phyloP scores from a whole-genome alignment of 1,284 basidiomycete species.

The Prillingera fragicola region DNA sequence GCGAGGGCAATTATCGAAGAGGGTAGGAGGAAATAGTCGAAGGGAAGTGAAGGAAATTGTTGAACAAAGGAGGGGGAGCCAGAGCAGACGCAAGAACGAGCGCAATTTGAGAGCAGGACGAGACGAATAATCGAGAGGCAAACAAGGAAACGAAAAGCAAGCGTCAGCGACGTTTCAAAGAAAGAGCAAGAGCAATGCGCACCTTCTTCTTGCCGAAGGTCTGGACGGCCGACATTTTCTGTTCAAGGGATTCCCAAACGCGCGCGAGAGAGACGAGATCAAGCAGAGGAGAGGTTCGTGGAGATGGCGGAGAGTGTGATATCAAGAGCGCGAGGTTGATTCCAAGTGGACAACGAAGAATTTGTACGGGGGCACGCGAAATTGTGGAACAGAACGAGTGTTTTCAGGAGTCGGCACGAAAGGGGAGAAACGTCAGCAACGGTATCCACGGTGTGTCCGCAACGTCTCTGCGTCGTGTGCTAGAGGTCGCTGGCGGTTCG shows the following conservation, averaged over 20 bases:
- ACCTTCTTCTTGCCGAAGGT: slow-evolving; percentile 99
- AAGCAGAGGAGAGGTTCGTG: not conserved
- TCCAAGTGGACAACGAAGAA: not conserved
- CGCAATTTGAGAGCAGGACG: not conserved
- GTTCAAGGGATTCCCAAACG: slow-evolving; percentile 5
- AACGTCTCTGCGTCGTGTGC: too few relatives aligned
- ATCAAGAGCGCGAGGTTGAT: too few relatives aligned
- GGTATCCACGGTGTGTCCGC: too few relatives aligned
- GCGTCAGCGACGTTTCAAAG: too few relatives aligned
- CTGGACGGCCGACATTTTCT: slow-evolving; percentile 64
- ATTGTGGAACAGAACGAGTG: not conserved
- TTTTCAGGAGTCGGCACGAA: slow-evolving; percentile 1
- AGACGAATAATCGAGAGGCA: not conserved
- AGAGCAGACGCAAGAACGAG: too few relatives aligned
- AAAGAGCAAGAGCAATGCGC: too few relatives aligned
- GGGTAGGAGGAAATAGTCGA: not conserved
- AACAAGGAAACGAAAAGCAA: too few relatives aligned
- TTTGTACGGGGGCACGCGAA: not conserved
- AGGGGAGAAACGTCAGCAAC: too few relatives aligned
- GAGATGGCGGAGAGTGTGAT: not conserved
- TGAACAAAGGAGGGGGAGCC: not conserved
- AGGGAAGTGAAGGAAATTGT: not conserved
- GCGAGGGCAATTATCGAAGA: not conserved
- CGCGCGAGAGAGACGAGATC: not conserved
- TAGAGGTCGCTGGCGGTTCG: too few relatives aligned